Evolutionary conservation across 1,284 basidiomycete genomes (phyloP).

Genomic region (Mycena citricolor): DNA sequence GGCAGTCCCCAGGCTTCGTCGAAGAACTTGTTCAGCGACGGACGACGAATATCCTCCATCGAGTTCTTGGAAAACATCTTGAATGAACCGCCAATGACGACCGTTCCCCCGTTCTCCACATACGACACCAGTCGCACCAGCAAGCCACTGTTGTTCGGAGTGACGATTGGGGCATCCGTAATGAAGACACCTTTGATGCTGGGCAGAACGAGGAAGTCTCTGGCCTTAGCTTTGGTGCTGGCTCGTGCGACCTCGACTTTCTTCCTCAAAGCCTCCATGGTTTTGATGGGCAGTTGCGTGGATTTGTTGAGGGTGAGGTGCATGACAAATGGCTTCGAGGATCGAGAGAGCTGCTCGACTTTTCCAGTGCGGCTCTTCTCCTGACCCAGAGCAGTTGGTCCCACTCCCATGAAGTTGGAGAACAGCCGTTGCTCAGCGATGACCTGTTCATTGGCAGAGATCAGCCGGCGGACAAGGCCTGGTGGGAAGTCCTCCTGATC

Average conservation of each 20-base stretch:
- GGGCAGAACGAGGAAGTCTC: constrained; percentile 24
- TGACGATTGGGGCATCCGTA: constrained; percentile 33
- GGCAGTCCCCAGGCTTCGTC: constrained; percentile 13
- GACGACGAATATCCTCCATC: constrained; percentile 2
- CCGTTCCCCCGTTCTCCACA: constrained; percentile 34
- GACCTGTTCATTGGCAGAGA: constrained; percentile 5
- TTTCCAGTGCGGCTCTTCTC: no score
- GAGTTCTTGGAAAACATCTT: constrained; percentile 7
- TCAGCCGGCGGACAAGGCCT: constrained; percentile 6
- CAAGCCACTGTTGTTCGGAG: constrained; percentile 23
- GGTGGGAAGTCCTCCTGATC: constrained; percentile 26
- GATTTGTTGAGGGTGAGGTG: constrained; percentile 19
- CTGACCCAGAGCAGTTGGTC: constrained; percentile 6
- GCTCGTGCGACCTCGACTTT: constrained; percentile 3
- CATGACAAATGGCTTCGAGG: constrained; percentile 8
- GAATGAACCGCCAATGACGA: constrained; percentile 36
- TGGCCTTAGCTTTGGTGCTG: constrained; percentile 16
- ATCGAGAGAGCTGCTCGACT: not conserved
- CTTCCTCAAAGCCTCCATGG: constrained; percentile 2
- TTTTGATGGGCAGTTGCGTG: constrained; percentile 1
- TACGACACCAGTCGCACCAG: constrained; percentile 33
- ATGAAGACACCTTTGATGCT: constrained; percentile 31
- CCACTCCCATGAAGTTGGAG: constrained; percentile 16
- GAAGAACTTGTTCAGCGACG: constrained; percentile 14
- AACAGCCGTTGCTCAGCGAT: constrained; percentile 8